Percentiles rank a stretch among this genome's conserved stretches.
Evolutionary conservation across 192 early-diverging fungal genomes (phyloP).

Genomic region (Entomortierella chlamydospora): DNA sequence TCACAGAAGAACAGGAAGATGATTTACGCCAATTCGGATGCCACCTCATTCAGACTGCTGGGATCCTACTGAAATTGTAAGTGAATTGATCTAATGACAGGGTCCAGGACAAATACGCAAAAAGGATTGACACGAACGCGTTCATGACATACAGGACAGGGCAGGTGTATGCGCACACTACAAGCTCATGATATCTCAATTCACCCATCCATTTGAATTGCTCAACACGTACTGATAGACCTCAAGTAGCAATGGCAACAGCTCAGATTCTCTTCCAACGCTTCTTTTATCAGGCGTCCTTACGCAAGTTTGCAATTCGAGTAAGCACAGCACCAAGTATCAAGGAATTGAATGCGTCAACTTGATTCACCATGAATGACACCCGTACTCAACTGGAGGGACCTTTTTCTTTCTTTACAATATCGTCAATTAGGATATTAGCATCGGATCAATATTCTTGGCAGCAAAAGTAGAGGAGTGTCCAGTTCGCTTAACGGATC

Average conservation of each 20-base stretch:
- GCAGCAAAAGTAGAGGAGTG: conserved; percentile 88
- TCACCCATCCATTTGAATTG: no score
- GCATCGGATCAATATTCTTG: conserved; percentile 79
- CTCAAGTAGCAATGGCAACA: conserved; percentile 95
- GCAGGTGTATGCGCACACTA: no score
- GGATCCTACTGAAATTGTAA: conserved; percentile 83
- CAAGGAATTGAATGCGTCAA: background rate
- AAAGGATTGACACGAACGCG: background rate
- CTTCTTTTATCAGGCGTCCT: conserved; percentile 86
- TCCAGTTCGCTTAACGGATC: conserved; percentile 79
- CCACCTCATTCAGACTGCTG: conserved; percentile 85
- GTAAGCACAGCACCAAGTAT: conserved; percentile 47
- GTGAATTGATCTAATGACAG: conserved; percentile 5
- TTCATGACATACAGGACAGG: background rate
- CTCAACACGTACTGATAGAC: no score
- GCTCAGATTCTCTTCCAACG: conserved; percentile 95
- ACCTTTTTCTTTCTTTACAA: background rate
- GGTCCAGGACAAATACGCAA: background rate
- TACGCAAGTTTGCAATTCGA: conserved; percentile 76
- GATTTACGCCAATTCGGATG: conserved; percentile 82
- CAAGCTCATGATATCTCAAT: no score
- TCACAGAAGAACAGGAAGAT: conserved; percentile 74
- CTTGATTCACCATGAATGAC: background rate
- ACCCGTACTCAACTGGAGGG: background rate
- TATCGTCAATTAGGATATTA: conserved; percentile 63